Percentiles rank a stretch among this genome's conserved stretches.
These are phyloP conservation scores for Balakata baccata DNA, from an alignment of 345 rosid species.

Conservation along the genomic window DNA sequence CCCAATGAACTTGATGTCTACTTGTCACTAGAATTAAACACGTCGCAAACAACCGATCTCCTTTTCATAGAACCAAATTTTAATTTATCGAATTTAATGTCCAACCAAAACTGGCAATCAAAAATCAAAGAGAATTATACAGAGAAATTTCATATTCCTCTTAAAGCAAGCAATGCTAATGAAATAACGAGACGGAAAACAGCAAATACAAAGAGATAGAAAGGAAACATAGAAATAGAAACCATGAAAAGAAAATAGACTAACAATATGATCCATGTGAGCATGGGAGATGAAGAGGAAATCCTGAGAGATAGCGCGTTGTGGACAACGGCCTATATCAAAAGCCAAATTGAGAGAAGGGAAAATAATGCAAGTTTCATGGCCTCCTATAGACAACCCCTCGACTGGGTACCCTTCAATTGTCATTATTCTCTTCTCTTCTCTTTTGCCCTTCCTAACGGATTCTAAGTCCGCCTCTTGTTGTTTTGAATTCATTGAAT, in stretches of 20 bases:
- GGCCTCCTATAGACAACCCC: conserved; percentile 91
- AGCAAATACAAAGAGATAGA: neutral
- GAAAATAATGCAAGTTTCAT: conserved; percentile 86
- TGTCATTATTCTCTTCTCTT: conserved; percentile 19
- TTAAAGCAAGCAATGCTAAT: neutral
- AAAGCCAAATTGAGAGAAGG: conserved; percentile 75
- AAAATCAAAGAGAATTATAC: neutral
- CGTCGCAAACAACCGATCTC: neutral
- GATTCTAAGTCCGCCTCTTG: neutral
- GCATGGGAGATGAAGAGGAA: conserved; percentile 91
- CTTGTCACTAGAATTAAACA: neutral
- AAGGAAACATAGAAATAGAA: neutral
- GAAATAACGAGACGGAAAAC: neutral
- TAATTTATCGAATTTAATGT: neutral
- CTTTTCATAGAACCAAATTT: neutral
- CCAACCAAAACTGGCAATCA: neutral
- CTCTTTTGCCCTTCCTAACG: neutral
- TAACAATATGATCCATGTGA: conserved; percentile 94
- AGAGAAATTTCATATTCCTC: neutral
- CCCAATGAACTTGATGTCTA: neutral
- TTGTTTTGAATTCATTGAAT: conserved; percentile 10
- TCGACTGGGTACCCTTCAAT: conserved; percentile 72
- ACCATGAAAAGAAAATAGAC: conserved; percentile 16
- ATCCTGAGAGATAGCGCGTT: conserved; percentile 81
- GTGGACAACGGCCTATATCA: conserved; percentile 93